phyloP scores from a whole-genome alignment of 2,329 filamentous ascomycete species.

The Cylindrodendrum hubeiense region DNA sequence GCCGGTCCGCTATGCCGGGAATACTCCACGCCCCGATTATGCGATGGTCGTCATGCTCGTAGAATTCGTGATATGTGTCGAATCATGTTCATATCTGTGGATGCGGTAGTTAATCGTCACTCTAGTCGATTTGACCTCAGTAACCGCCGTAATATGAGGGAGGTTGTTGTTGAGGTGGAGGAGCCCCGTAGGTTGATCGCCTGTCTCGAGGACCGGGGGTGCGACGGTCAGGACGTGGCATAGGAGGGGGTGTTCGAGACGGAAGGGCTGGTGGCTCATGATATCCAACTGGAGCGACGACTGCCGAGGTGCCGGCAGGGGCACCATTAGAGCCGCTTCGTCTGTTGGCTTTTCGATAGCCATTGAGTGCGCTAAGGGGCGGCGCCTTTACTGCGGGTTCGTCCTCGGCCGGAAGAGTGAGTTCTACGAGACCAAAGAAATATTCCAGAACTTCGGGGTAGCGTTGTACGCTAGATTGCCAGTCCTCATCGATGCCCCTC shows the following conservation, averaged over 20 bases:
- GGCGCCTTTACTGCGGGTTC: conserved; percentile 71
- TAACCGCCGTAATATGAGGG: conserved; percentile 37
- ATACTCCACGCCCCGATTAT: conserved; percentile 44
- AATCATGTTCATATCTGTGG: conserved; percentile 29
- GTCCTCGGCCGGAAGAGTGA: conserved; percentile 73
- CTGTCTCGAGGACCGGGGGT: conserved; percentile 45
- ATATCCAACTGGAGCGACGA: conserved; percentile 42
- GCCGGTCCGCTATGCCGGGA: conserved; percentile 38
- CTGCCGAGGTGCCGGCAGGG: conserved; percentile 45
- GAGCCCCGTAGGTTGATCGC: conserved; percentile 35
- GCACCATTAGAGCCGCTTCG: conserved; percentile 53
- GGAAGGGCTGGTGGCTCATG: conserved; percentile 42
- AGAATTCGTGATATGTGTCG: conserved; percentile 40
- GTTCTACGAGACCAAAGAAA: conserved; percentile 78
- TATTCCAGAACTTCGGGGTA: conserved; percentile 88
- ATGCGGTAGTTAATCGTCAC: conserved; percentile 24
- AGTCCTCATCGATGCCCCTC: conserved; percentile 82
- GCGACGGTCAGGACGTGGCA: conserved; percentile 41
- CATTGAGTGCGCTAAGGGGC: conserved; percentile 66
- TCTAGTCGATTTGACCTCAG: conserved; percentile 20
- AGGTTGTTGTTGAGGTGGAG: conserved; percentile 35
- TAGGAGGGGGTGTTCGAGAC: conserved; percentile 43
- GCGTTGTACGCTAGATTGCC: conserved; percentile 79
- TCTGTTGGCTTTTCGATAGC: conserved; percentile 60
- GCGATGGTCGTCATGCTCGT: conserved; percentile 46